phyloP scores from a whole-genome alignment of 2,329 filamentous ascomycete genomes.

The Colletotrichum higginsianum region DNA sequence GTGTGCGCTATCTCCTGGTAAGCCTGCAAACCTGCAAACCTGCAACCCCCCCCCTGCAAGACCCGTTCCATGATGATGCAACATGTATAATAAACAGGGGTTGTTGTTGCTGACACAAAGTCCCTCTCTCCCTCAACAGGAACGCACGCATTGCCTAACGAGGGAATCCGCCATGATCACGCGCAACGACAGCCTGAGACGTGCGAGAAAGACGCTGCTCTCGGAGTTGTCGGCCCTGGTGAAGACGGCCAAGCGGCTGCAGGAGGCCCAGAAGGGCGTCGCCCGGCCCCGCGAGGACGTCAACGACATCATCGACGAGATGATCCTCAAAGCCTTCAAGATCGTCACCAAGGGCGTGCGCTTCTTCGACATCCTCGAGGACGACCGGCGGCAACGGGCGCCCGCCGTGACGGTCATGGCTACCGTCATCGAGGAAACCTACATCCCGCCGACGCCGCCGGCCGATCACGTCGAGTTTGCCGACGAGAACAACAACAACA shows the following conservation, averaged over 20 bases:
- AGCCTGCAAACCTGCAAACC: slow-evolving; percentile 51
- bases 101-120: slow-evolving; percentile 10
- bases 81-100: too few relatives aligned
- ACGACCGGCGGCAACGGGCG: slow-evolving; percentile 66
- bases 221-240: slow-evolving; percentile 92
- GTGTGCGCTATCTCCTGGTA: slow-evolving; percentile 91
- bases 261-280: slow-evolving; percentile 75
- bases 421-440: slow-evolving; percentile 71
- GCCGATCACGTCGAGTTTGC: slow-evolving; percentile 68
- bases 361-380: slow-evolving; percentile 89
- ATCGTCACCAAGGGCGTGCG: slow-evolving; percentile 92
- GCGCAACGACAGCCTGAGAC: slow-evolving; percentile 81
- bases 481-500: slow-evolving; percentile 54
- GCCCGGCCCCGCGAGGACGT: slow-evolving; percentile 68
- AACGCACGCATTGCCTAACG: slow-evolving; percentile 89
- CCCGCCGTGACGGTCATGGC: slow-evolving; percentile 72
- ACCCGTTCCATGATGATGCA: too few relatives aligned
- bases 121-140: slow-evolving; percentile 63
- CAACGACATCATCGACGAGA: slow-evolving; percentile 88
- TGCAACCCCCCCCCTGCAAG: too few relatives aligned
- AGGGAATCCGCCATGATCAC: slow-evolving; percentile 84
- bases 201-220: slow-evolving; percentile 87
- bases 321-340: slow-evolving; percentile 93
- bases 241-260: slow-evolving; percentile 88
- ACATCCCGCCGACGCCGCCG: slow-evolving; percentile 74